These are phyloP conservation scores for Tricladium varicosporioides DNA, from an alignment of 2,329 filamentous ascomycete genomes.

Conservation along the genomic window DNA sequence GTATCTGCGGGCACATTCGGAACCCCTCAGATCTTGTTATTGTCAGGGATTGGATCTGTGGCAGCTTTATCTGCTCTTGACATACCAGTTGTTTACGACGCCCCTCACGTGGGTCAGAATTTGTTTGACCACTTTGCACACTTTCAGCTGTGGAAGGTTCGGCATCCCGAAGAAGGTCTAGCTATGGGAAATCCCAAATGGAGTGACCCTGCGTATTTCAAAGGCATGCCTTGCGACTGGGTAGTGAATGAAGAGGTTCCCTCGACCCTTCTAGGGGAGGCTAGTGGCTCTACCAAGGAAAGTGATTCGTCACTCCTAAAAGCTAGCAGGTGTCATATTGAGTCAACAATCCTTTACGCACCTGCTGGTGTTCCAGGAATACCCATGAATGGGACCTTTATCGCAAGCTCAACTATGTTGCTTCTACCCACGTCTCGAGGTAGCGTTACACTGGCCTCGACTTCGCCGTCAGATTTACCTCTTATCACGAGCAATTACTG, in stretches of 20 bases:
- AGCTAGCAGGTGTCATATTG: not conserved
- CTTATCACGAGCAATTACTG: conserved; percentile 9
- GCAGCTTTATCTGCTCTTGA: conserved; percentile 38
- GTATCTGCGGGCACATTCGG: conserved; percentile 45
- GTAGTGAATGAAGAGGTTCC: conserved; percentile 6
- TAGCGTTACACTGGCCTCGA: conserved; percentile 3
- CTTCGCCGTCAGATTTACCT: not conserved
- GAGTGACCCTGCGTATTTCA: conserved; percentile 4
- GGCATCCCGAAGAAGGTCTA: conserved; percentile 1
- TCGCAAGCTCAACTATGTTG: conserved; percentile 6
- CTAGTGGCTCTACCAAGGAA: conserved; percentile 24
- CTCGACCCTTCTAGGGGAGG: not conserved
- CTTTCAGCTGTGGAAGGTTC: not conserved
- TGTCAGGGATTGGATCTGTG: conserved; percentile 42
- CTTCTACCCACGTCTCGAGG: conserved; percentile 17
- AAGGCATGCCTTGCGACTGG: conserved; percentile 13
- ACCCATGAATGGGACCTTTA: conserved; percentile 11
- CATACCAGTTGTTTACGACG: conserved; percentile 52
- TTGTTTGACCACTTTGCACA: conserved; percentile 53
- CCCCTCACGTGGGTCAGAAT: conserved; percentile 61
- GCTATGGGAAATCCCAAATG: conserved; percentile 10
- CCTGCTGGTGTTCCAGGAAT: conserved; percentile 1
- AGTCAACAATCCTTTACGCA: not conserved
- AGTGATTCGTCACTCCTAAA: not conserved
- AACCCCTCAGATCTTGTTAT: conserved; percentile 44